Evolutionary conservation across 352 stramenopile species (phyloP), one percentile per base, ranked within the genome.

Genomic region (Blastocystis sp.): DNA sequence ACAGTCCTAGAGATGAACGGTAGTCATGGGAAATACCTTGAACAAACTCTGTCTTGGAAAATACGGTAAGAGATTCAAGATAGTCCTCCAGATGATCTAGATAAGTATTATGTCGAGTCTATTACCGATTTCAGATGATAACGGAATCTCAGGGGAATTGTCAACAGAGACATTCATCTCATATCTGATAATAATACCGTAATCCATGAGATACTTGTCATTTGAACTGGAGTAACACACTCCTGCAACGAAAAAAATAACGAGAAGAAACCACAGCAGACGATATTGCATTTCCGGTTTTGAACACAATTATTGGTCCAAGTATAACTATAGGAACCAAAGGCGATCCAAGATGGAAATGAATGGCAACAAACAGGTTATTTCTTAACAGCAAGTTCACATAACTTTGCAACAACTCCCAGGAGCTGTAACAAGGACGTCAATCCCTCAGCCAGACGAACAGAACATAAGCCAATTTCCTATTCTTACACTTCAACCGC

Each of bases 381-480:
- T 46, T 9, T 46, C 39, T 46, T 52, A 37, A 74, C 9, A 80
- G 11, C 43, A 32, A 52, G 21, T 27, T 49, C 32, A 42, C 88
- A 90, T 32, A 90, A 32, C 14, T 77, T 56, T 29, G 93, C 92
- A 19, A 97, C 88, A 69, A 98, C 92, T 0, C 95, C 96, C 86
- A 97, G 90, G 52, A 98, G 92, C 91, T 98, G 95, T 86, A 98
- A 88, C 73, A 95, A 88, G 14, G 92, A 94, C 35, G 92, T 92
- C 35, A 97, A 91, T 49, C 94, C 94, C 71, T 97, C 96, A 0
- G 94, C 92, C 78, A 98, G 97, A 46, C 92, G 91, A 94, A 98
- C 97, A 89, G 98, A 95, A 52, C 93, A 94, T 86, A 96, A 94
- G 19, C 93, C 93, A 90, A 97, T 94, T 88, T 97, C 93, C 61